Percentiles rank a stretch among this genome's conserved stretches.
phyloP scores from a whole-genome alignment of 148 eudicot species.

The Pouteria glomerata region DNA sequence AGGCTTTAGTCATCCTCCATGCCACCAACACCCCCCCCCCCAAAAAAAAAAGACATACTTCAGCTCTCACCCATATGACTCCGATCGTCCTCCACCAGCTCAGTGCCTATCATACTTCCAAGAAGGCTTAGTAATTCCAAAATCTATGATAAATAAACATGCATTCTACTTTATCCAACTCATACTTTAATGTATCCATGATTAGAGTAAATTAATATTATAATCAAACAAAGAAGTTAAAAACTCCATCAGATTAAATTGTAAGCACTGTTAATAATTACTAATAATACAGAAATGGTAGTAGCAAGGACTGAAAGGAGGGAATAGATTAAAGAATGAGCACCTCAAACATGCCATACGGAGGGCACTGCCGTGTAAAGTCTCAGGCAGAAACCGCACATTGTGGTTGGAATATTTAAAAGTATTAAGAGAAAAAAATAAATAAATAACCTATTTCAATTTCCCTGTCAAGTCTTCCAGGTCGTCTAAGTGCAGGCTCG shows the following conservation, averaged over 20 bases:
- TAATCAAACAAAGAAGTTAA: too few species aligned
- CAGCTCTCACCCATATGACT: too few species aligned
- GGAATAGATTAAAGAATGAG: not conserved
- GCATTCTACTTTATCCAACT: constrained; percentile 3
- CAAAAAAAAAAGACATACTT: too few species aligned
- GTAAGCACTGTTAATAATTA: not conserved
- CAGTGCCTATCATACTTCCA: too few species aligned
- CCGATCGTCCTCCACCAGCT: too few species aligned
- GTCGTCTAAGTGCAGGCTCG: constrained; percentile 93
- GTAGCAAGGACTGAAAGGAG: not conserved
- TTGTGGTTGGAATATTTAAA: not conserved
- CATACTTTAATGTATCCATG: too few species aligned
- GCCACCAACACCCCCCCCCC: too few species aligned
- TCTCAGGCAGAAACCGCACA: not conserved
- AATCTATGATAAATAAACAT: not conserved
- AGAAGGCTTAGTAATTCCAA: too few species aligned
- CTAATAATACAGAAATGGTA: not conserved
- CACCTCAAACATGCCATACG: not conserved
- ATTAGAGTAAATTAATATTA: too few species aligned
- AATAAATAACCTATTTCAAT: constrained; percentile 75
- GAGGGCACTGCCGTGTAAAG: not conserved
- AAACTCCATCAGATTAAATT: not conserved
- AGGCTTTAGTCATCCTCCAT: too few species aligned
- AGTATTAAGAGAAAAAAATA: not conserved
- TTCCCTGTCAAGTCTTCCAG: constrained; percentile 92